phyloP scores from a whole-genome alignment of 2,329 filamentous ascomycete species.

The Xenoacremonium recifei region DNA sequence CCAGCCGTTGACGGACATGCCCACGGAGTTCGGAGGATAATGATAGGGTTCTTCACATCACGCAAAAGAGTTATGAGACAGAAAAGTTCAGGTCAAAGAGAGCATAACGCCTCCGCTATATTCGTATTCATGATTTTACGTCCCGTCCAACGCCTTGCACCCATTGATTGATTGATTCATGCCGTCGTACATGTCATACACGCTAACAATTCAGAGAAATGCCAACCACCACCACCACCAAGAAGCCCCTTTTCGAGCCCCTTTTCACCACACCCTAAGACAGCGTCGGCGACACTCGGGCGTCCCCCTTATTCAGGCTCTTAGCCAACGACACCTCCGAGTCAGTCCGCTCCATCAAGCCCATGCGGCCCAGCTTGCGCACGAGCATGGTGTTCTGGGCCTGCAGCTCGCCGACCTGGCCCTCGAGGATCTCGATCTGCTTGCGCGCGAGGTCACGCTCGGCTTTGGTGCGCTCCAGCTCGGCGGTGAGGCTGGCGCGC shows the following conservation, averaged over 20 bases:
- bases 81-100: too few species aligned
- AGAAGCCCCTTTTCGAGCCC: not conserved
- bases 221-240: too few species aligned
- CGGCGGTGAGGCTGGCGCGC: slow-evolving; percentile 44
- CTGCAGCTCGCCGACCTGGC: slow-evolving; percentile 57
- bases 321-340: slow-evolving; percentile 35
- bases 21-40: slow-evolving; percentile 2
- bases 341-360: slow-evolving; percentile 37
- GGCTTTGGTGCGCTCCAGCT: slow-evolving; percentile 50
- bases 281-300: slow-evolving; percentile 6
- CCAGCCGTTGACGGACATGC: slow-evolving; percentile 4
- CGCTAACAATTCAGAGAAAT: slow-evolving; percentile 3
- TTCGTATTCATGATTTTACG: too few species aligned
- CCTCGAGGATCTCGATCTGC: slow-evolving; percentile 54
- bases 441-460: slow-evolving; percentile 53
- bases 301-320: slow-evolving; percentile 9
- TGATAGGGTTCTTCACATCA: too few species aligned
- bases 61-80: too few species aligned
- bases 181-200: slow-evolving; percentile 8
- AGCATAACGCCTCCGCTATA: too few species aligned
- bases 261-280: not conserved
- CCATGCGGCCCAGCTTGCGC: slow-evolving; percentile 48
- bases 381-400: slow-evolving; percentile 59
- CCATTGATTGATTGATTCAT: too few species aligned
- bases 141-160: slow-evolving; percentile 20